Conservation (phyloP, 306 rosid genomes). For the Fragaria nilgerrensis region DNA sequence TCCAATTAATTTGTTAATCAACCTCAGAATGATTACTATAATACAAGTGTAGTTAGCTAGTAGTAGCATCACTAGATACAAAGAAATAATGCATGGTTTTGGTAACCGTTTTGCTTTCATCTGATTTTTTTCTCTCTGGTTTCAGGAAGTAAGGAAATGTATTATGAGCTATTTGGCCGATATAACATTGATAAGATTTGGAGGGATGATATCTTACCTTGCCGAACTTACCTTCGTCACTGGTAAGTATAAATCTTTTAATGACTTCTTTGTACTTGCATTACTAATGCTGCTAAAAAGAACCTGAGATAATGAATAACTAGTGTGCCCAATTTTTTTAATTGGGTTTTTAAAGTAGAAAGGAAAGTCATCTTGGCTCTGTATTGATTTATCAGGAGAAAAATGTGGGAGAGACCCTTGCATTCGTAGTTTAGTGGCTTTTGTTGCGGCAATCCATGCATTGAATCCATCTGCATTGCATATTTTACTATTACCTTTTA, state of each 20-base stretch:
- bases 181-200: slow-evolving; percentile 78
- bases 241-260: slow-evolving; percentile 51
- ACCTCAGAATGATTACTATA: neutral
- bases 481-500: neutral
- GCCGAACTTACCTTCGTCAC: slow-evolving; percentile 89
- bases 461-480: neutral
- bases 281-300: neutral
- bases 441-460: neutral
- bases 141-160: slow-evolving; percentile 72
- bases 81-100: neutral
- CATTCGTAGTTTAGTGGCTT: neutral
- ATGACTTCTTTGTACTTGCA: neutral
- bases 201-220: slow-evolving; percentile 91
- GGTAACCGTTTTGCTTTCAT: neutral
- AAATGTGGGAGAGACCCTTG: neutral
- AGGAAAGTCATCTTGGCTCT: neutral
- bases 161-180: slow-evolving; percentile 67
- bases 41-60: neutral
- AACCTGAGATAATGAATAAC: too few species aligned
- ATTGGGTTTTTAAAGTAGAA: too few species aligned
- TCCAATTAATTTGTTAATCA: neutral
- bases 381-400: neutral
- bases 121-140: neutral
- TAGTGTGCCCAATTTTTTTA: too few species aligned
- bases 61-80: neutral